phyloP scores from a whole-genome alignment of 139 green algal genomes.

The Picochlorum sp. region DNA sequence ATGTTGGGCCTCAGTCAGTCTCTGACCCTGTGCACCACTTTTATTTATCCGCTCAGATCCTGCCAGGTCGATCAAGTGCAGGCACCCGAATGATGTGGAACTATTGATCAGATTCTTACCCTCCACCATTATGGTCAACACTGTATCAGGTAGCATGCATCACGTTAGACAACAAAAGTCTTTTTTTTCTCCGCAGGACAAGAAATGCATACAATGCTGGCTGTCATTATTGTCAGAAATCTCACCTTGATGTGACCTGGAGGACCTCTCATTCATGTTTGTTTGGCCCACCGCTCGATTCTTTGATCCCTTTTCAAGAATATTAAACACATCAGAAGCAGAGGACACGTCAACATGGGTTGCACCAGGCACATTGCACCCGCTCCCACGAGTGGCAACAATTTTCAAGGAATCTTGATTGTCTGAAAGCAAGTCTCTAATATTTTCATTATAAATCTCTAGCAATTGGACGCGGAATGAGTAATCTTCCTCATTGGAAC shows the following conservation, averaged over 20 bases:
- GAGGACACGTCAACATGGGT: conserved; percentile 52
- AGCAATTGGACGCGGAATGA: conserved; percentile 76
- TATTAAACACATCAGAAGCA: conserved; percentile 54
- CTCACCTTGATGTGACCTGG: conserved; percentile 50
- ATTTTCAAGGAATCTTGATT: background rate
- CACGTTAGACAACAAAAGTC: no score
- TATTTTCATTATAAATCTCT: conserved; percentile 95
- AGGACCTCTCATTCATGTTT: conserved; percentile 85
- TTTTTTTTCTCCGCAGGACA: background rate
- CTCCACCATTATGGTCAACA: conserved; percentile 79
- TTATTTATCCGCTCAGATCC: conserved; percentile 21
- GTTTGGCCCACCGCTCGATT: conserved; percentile 64
- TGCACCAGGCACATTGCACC: conserved; percentile 68
- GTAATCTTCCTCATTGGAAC: conserved; percentile 54
- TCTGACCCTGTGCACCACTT: conserved; percentile 43
- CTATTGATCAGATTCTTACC: conserved; percentile 45
- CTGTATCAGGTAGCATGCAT: no score
- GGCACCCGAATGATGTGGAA: conserved; percentile 32
- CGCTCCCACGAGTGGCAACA: conserved; percentile 50
- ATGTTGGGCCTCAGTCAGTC: conserved; percentile 81
- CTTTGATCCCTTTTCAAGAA: conserved; percentile 60
- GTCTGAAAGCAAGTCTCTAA: conserved; percentile 61
- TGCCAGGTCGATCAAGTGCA: conserved; percentile 81
- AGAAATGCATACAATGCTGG: background rate
- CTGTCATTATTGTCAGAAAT: no score